Base-by-base conservation (phyloP, 2,329 filamentous ascomycete species). In the Rhynchosporium graminicola region DNA sequence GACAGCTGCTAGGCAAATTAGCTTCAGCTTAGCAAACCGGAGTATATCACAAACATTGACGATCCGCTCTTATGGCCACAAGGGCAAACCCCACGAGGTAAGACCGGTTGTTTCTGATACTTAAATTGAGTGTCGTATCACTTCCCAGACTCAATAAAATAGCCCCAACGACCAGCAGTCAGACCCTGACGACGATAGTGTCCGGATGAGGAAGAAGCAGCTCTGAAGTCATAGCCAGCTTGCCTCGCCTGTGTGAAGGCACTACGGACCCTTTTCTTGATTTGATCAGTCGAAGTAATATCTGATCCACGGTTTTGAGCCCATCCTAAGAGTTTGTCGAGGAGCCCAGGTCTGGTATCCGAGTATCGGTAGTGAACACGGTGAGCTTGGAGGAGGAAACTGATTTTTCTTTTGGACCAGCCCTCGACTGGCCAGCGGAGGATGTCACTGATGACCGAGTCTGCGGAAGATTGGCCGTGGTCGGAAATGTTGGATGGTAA, bases 371-470 rank as follows among this genome's bases (percentile, higher is more conserved):
- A 36, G 31, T 15, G 31, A 20, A 52, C 15, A 5, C n/a, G 7
- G 50, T 52, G 50, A 20, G 50, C 33, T 6, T n/a, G 20, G 7
- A 52, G 9, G 33, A 52, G 31, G 33, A 38, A 38, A 3, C 33
- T n/a, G 31, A 52, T 52, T n/a, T 52, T 36, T 3, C 36, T 9
- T 3, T 52, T 52, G 31, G 31, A 40, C 31, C 50, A 52, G 3
- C 50, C 50, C 10, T 52, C 33, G 15, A 40, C 26, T 52, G 50
- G 50, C 50, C 50, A 52, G 15, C 50, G 50, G 33, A 52, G 38
- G 31, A 52, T 52, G 3, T 52, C 33, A 31, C 38, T 33, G 15
- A 52, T n/a, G 31, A 20, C 15, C 6, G 31, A 33, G 13, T 51
- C 33, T 5, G 31, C 50, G 50, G 50, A 36, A 8, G 50, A 52